phyloP scores from a whole-genome alignment of 2,329 filamentous ascomycete species.

The Penicillium corylophilum region DNA sequence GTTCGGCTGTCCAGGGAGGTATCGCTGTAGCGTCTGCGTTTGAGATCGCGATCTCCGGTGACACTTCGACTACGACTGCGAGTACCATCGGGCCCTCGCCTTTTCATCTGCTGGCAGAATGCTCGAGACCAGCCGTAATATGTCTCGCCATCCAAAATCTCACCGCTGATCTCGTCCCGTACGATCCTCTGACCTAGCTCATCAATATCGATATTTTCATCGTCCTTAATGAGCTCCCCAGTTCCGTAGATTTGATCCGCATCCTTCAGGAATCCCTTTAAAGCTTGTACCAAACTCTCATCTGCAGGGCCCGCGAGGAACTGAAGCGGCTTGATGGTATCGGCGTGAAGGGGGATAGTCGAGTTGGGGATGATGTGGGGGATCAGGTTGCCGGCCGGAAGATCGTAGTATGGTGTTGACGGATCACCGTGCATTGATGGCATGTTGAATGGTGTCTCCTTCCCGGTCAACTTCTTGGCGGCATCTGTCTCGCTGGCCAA shows the following conservation, averaged over 20 bases:
- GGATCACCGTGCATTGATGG: constrained; percentile 75
- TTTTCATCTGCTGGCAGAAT: constrained; percentile 81
- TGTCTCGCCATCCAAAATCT: constrained; percentile 65
- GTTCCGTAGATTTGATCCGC: constrained; percentile 67
- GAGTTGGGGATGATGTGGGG: constrained; percentile 76
- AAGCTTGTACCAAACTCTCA: constrained; percentile 62
- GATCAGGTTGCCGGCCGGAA: constrained; percentile 79
- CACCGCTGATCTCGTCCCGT: constrained; percentile 65
- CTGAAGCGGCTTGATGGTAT: constrained; percentile 69
- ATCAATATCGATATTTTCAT: constrained; percentile 63
- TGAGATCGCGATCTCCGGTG: constrained; percentile 46
- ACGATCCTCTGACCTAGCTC: constrained; percentile 70
- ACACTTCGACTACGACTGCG: constrained; percentile 50
- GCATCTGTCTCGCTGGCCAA: constrained; percentile 31
- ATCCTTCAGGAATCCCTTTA: constrained; percentile 69
- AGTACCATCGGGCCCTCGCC: constrained; percentile 26
- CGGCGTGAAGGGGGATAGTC: constrained; percentile 68
- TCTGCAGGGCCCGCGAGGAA: constrained; percentile 68
- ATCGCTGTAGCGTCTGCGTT: constrained; percentile 42
- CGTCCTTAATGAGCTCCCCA: constrained; percentile 49
- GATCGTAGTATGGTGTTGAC: constrained; percentile 72
- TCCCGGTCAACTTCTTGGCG: constrained; percentile 44
- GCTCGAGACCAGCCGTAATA: constrained; percentile 85
- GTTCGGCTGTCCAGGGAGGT: constrained; percentile 33
- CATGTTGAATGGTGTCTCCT: constrained; percentile 65